Conservation (phyloP, 1,139 yeast species). For the Zygoascus hellenicus region DNA sequence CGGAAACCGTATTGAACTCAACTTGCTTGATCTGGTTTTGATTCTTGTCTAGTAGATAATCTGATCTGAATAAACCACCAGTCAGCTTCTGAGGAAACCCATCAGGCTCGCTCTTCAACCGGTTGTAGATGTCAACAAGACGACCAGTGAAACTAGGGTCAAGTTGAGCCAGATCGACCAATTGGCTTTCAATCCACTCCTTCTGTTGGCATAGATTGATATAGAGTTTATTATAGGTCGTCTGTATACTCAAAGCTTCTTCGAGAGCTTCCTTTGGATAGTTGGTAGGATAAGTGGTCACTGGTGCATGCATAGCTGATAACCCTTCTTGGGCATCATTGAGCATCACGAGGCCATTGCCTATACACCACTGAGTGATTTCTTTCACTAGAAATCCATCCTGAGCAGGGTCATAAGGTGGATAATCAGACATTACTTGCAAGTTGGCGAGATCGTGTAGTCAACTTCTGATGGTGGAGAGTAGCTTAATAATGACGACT, state of each 20-base stretch:
- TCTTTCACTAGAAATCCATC: slow-evolving; percentile 19
- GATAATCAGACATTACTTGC: slow-evolving; percentile 9
- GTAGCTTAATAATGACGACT: background rate
- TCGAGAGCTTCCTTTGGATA: slow-evolving; percentile 64
- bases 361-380: slow-evolving; percentile 67
- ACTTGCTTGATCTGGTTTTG: slow-evolving; percentile 67
- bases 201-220: slow-evolving; percentile 45
- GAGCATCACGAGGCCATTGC: slow-evolving; percentile 75
- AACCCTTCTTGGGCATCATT: slow-evolving; percentile 43
- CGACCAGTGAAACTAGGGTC: slow-evolving; percentile 81
- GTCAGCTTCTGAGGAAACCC: slow-evolving; percentile 66
- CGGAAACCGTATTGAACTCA: slow-evolving; percentile 93
- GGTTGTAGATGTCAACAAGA: slow-evolving; percentile 43
- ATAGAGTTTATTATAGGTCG: slow-evolving; percentile 65
- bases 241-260: slow-evolving; percentile 64
- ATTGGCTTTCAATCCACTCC: slow-evolving; percentile 56
- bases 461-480: background rate
- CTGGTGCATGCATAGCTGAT: slow-evolving; percentile 68
- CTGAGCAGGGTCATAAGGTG: slow-evolving; percentile 19
- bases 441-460: no score
- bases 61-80: slow-evolving; percentile 84
- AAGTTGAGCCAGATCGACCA: slow-evolving; percentile 43
- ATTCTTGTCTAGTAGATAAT: slow-evolving; percentile 55
- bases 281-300: slow-evolving; percentile 87
- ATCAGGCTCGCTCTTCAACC: slow-evolving; percentile 20